Evolutionary conservation across 78 protist genomes (phyloP), one percentile per base, ranked within the genome.

Genomic region (Planoprotostelium fungivorum): DNA sequence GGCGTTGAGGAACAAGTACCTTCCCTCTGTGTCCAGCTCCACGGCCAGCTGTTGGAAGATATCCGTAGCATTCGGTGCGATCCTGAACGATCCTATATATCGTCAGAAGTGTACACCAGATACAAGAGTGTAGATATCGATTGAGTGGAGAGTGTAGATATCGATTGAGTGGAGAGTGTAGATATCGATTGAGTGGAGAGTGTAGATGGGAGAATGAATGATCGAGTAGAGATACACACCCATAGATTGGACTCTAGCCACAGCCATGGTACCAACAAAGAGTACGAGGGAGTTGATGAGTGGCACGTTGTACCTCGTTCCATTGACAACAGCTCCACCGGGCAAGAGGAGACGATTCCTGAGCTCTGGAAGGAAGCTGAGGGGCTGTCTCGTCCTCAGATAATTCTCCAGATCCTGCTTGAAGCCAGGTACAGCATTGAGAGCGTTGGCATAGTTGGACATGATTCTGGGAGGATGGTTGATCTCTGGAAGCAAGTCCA

Each of bases 241-340:
- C 89, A 94, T 92, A 85, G 86, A 86, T 86, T 89, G 94, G 31
- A 95, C 9, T 89, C 95, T 91, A 29, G 90, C 91, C 29, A 95
- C 96, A 0, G 97, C 98, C 38, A 31, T 91, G 28, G 89, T 51
- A 28, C 96, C 97, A 23, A 95, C 39, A 86, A 95, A 90, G 10
- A 98, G 91, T 36, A 99, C 99, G 38, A 98, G 91, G 73, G 99
- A 86, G 93, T 97, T 94, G 92, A 99, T 89, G 28, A 98, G 86
- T 84, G 98, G 92, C 29, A 91, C 93, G 91, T 97, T 91, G 96
- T 97, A 96, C 84, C 29, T 0, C 28, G 96, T 84, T 31, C 95
- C 95, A 0, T 34, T 28, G 34, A 87, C 38, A 1, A n/a, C 28
- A 29, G 86, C 83, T 29, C 89, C 95, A 28, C 89, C 96, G 28